Conservation (phyloP, 1,284 basidiomycete genomes). For the Rhodotorula sp. region DNA sequence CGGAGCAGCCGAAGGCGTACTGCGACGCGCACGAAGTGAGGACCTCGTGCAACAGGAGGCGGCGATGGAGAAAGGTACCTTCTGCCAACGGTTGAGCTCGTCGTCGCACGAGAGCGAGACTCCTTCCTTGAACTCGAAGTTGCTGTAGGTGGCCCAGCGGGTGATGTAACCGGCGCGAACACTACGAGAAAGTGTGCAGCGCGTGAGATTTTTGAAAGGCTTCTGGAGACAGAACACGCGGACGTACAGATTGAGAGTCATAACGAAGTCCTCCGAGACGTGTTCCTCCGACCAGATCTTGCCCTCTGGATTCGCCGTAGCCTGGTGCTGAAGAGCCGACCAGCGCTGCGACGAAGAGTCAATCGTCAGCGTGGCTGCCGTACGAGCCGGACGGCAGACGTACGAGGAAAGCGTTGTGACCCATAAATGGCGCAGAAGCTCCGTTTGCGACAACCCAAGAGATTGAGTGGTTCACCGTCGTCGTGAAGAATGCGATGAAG, state of each 20-base stretch:
- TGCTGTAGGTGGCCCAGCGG: slow-evolving; percentile 79
- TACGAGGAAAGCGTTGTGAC: slow-evolving; percentile 77
- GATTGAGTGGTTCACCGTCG: slow-evolving; percentile 44
- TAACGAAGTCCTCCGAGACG: slow-evolving; percentile 3
- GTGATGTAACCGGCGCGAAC: slow-evolving; percentile 63
- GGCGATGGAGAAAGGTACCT: too few species aligned
- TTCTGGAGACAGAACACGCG: too few species aligned
- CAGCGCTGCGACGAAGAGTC: slow-evolving; percentile 56
- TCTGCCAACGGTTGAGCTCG: slow-evolving; percentile 67
- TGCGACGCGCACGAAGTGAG: slow-evolving; percentile 69
- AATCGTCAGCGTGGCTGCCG: too few species aligned
- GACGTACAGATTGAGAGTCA: not conserved
- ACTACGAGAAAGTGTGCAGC: too few species aligned
- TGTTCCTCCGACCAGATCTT: slow-evolving; percentile 2
- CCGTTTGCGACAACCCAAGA: slow-evolving; percentile 9
- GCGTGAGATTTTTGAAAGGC: too few species aligned
- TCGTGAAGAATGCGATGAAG: too few species aligned
- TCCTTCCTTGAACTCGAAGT: slow-evolving; percentile 79
- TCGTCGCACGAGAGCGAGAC: slow-evolving; percentile 64
- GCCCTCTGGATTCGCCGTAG: not conserved
- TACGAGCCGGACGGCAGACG: too few species aligned
- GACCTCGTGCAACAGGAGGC: too few species aligned
- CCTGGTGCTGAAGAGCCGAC: slow-evolving; percentile 65
- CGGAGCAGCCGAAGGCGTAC: slow-evolving; percentile 47
- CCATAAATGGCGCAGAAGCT: slow-evolving; percentile 70